phyloP scores from a whole-genome alignment of 192 early-diverging fungal genomes.

The Coemansia sp. region DNA sequence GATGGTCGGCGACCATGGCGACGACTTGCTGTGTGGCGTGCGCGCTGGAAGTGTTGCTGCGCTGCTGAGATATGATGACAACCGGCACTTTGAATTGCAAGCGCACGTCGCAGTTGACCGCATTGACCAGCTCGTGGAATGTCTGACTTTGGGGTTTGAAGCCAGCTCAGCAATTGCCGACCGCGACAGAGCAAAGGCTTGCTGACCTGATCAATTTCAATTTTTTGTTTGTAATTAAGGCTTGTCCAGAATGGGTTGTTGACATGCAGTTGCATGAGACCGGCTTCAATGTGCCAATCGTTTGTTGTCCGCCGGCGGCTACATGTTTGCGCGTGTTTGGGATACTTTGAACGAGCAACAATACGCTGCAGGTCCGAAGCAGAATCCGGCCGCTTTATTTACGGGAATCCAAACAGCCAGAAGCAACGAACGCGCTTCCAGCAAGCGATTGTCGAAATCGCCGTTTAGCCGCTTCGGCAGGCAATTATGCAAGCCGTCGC shows the following conservation, averaged over 20 bases:
- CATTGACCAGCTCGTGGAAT: constrained; percentile 27
- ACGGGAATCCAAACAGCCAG: no score
- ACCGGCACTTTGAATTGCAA: constrained; percentile 22
- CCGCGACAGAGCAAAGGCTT: not conserved
- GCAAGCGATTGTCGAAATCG: no score
- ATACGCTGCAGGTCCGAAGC: no score
- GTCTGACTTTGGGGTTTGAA: constrained; percentile 28
- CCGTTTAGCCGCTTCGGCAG: no score
- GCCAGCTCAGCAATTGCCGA: constrained; percentile 23
- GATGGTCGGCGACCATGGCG: constrained; percentile 55
- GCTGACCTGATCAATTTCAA: not conserved
- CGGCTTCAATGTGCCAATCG: not conserved
- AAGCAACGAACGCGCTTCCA: no score
- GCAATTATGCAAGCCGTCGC: no score
- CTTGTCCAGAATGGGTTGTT: not conserved
- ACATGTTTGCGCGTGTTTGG: no score
- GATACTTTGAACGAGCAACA: no score
- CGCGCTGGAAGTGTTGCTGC: constrained; percentile 45
- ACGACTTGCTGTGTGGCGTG: constrained; percentile 51
- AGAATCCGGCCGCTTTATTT: no score
- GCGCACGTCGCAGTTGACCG: constrained; percentile 45
- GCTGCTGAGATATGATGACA: constrained; percentile 40
- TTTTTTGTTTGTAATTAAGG: not conserved
- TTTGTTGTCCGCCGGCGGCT: no score
- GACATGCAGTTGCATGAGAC: not conserved